Evolutionary conservation across 176 grass and related monocot species (phyloP).

Genomic region (Luzula sylvatica): DNA sequence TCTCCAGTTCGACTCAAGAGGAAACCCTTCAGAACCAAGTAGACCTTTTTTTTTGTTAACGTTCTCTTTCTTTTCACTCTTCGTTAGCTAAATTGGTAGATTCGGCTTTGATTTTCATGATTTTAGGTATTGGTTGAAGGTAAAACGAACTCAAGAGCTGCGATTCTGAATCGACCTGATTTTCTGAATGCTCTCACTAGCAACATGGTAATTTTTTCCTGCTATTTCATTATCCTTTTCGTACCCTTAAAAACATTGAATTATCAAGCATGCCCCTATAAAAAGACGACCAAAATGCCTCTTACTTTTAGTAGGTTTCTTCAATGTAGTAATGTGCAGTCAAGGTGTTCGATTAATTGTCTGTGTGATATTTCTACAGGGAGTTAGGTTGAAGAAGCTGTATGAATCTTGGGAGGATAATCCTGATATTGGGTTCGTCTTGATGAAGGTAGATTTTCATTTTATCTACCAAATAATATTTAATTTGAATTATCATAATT

Average conservation of each 20-base stretch:
- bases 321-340: neutral
- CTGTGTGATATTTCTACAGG: slow-evolving; percentile 32
- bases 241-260: too few species aligned
- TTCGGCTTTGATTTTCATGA: neutral
- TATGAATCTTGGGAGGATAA: slow-evolving; percentile 94
- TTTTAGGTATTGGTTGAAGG: slow-evolving; percentile 76
- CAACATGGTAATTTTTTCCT: slow-evolving; percentile 42
- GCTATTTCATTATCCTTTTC: neutral
- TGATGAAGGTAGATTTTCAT: slow-evolving; percentile 74
- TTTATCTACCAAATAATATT: neutral
- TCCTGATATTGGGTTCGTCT: slow-evolving; percentile 83
- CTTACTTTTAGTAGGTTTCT: neutral
- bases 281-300: neutral
- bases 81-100: slow-evolving; percentile 3
- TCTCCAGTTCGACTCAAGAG: slow-evolving; percentile 7
- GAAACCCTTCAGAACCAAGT: slow-evolving; percentile 43
- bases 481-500: neutral
- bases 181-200: slow-evolving; percentile 62
- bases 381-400: slow-evolving; percentile 60
- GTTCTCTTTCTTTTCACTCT: neutral
- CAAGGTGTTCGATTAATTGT: slow-evolving; percentile 26
- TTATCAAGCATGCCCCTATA: neutral
- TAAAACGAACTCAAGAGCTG: slow-evolving; percentile 50
- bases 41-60: neutral
- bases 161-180: slow-evolving; percentile 68